A percentile compares a stretch with the other conserved stretches of the same genome.
These are phyloP conservation scores for Exophiala alcalophila DNA, from an alignment of 2,329 filamentous ascomycete species.

Conservation along the genomic window DNA sequence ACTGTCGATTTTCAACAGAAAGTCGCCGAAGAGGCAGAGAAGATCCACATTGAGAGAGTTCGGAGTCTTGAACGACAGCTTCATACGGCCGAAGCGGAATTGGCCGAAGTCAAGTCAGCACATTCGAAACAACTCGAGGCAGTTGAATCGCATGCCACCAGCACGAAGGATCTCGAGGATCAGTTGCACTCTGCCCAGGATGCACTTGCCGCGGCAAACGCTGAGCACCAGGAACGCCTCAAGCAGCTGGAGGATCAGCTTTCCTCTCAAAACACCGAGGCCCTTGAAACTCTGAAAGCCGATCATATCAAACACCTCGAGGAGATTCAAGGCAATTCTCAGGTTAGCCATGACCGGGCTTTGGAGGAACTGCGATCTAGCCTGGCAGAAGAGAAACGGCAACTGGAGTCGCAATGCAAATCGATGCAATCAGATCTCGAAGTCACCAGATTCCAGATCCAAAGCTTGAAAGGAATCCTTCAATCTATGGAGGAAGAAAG, in stretches of 20 bases:
- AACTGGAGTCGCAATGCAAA: constrained; percentile 36
- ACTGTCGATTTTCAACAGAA: constrained; percentile 15
- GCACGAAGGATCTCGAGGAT: constrained; percentile 33
- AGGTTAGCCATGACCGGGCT: constrained; percentile 11
- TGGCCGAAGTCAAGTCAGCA: constrained; percentile 24
- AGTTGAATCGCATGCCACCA: constrained; percentile 27
- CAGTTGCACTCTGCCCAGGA: constrained; percentile 19
- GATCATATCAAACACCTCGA: constrained; percentile 17
- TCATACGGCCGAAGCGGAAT: constrained; percentile 15
- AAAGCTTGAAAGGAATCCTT: constrained; percentile 25
- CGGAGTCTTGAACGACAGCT: constrained; percentile 19
- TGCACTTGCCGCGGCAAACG: constrained; percentile 19
- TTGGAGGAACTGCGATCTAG: constrained; percentile 16
- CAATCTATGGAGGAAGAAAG: constrained; percentile 18
- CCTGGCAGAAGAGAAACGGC: constrained; percentile 35
- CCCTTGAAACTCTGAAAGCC: constrained; percentile 15
- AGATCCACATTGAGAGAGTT: constrained; percentile 14
- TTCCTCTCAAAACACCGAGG: constrained; percentile 7
- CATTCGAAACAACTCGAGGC: constrained; percentile 37
- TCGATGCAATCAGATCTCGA: constrained; percentile 34
- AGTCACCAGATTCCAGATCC: constrained; percentile 19
- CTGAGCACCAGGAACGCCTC: constrained; percentile 16
- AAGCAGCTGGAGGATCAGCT: constrained; percentile 19
- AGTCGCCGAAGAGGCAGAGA: constrained; percentile 18
- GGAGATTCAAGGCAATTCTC: constrained; percentile 9